Percentiles rank a stretch among this genome's conserved stretches.
These are phyloP conservation scores for Polysphondylium violaceum DNA, from an alignment of 78 protist species.

Conservation along the genomic window DNA sequence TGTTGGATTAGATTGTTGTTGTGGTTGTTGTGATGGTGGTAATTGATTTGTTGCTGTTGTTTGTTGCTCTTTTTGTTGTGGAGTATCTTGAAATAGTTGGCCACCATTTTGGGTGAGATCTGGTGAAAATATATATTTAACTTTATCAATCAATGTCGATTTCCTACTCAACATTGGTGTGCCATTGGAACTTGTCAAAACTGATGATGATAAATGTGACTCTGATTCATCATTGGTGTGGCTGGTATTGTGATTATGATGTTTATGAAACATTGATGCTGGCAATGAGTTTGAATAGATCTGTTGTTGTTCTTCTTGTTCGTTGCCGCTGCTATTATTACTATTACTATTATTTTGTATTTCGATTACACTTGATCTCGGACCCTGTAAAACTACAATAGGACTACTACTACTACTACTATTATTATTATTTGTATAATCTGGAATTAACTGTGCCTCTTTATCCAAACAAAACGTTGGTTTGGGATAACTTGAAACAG, in stretches of 20 bases:
- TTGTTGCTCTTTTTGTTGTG: background rate
- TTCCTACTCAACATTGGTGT: background rate
- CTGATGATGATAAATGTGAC: background rate
- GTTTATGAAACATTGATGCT: background rate
- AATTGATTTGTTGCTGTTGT: background rate
- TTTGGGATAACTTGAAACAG: background rate
- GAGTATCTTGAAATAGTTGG: background rate
- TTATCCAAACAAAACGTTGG: background rate
- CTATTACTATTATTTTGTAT: background rate
- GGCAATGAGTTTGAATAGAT: background rate
- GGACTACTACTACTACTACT: background rate
- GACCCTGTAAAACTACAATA: background rate
- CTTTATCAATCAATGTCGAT: conserved; percentile 28
- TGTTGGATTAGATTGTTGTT: background rate
- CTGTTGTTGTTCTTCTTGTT: background rate
- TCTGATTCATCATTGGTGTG: background rate
- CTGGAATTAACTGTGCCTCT: background rate
- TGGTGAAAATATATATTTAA: conserved; percentile 44
- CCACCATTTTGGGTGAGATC: background rate
- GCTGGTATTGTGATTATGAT: background rate
- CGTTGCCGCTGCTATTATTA: background rate
- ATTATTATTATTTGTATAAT: too few relatives aligned
- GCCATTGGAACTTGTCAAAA: too few relatives aligned
- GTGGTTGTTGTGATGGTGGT: background rate
- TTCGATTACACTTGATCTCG: background rate